Base-by-base conservation (phyloP, 2,329 filamentous ascomycete genomes). In the Penicillium corylophilum region DNA sequence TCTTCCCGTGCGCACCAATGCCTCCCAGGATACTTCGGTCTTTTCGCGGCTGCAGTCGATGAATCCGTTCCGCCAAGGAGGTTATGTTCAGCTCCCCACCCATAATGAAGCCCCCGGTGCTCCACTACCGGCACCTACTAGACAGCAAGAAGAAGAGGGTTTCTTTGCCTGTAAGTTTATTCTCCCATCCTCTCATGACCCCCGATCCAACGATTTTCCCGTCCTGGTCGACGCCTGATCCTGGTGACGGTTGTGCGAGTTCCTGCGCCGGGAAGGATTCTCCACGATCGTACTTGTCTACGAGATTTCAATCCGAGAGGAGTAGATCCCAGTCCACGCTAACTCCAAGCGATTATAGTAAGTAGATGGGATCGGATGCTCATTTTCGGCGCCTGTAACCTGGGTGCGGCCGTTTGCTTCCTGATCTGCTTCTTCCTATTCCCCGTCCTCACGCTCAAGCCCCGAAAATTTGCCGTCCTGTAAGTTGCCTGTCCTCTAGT, bases 301-400 rank as follows among this genome's bases (percentile, higher is more conserved):
- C 44, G 42, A 43, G 51, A 48, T 58, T 52, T 43, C 39, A 36
- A 55, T 24, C 54, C 51, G 54, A 62, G 43, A 56, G 53, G 47
- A 54, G 44, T 35, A 48, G 16, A 55, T 54, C 31, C 24, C 48
- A 65, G 46, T 41, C 31, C 55, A 49, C 35, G 53, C 60, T 63
- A 56, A 63, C 54, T 36, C 23, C 7, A 49, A 40, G 31, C 39
- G 15, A 51, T 66, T 66, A 68, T 75, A 97, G 94, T 99, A 78
- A 96, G 90, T 77, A 85, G 93, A 77, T 97, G 93, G 94, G 94
- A 99, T 76, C 89, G 93, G 51, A 78, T 97, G 69, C 81, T 99
- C 71, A 83, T 97, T 66, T 99, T 99, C 74, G 87, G 83, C 60
- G 90, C 87, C 68, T 95, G 93, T 78, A 95, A 96, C 74, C 74